phyloP scores from a whole-genome alignment of 1,139 yeast species.

The Geotrichum reessii region DNA sequence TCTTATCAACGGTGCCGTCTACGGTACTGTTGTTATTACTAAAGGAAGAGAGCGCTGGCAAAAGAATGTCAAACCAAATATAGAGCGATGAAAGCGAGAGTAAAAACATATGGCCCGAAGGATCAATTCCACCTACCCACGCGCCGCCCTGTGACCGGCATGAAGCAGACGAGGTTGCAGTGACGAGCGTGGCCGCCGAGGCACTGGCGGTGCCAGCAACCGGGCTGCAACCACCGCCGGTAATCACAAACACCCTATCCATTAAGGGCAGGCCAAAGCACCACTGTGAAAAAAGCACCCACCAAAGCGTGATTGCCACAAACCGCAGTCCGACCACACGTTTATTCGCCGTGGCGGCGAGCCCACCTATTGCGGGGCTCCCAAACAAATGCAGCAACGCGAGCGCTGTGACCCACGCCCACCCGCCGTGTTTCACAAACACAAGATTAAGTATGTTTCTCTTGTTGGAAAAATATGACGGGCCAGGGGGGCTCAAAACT shows the following conservation, averaged over 20 bases:
- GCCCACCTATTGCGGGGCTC: background rate
- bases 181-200: slow-evolving; percentile 34
- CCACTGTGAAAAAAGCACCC: slow-evolving; percentile 86
- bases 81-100: slow-evolving; percentile 67
- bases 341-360: background rate
- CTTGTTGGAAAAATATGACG: slow-evolving; percentile 50
- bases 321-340: slow-evolving; percentile 35
- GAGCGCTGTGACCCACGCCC: slow-evolving; percentile 76
- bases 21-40: slow-evolving; percentile 9
- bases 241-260: slow-evolving; percentile 72
- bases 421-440: slow-evolving; percentile 74
- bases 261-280: slow-evolving; percentile 80
- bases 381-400: background rate
- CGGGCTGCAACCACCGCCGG: slow-evolving; percentile 71
- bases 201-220: slow-evolving; percentile 21
- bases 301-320: slow-evolving; percentile 59
- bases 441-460: slow-evolving; percentile 59
- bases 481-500: slow-evolving; percentile 21
- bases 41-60: slow-evolving; percentile 30
- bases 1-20: background rate
- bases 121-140: slow-evolving; percentile 95
- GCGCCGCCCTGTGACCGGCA: slow-evolving; percentile 62
- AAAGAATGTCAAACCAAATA: slow-evolving; percentile 59
- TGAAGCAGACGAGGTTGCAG: slow-evolving; percentile 1
- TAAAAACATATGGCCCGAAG: slow-evolving; percentile 88